phyloP scores from a whole-genome alignment of 176 grass and related monocot genomes.

The Zoysia pacifica region DNA sequence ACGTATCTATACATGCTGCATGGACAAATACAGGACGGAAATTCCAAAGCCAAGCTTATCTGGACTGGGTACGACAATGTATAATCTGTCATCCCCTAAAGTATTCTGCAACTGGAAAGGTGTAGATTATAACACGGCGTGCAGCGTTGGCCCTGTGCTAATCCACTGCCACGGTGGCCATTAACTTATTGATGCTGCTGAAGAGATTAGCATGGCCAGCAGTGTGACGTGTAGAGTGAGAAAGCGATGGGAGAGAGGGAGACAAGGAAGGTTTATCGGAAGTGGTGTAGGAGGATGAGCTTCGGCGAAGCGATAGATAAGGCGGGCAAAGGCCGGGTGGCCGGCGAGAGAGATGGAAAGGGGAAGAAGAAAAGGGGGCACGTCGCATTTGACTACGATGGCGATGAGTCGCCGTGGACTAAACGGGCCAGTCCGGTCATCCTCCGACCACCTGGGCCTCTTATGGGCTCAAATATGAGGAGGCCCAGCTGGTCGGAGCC shows the following conservation, averaged over 20 bases:
- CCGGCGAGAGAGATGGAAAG: neutral
- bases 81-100: no score
- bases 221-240: neutral
- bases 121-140: neutral
- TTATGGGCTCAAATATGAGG: no score
- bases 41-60: no score
- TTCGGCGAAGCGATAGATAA: neutral
- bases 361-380: neutral
- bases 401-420: no score
- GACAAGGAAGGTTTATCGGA: neutral
- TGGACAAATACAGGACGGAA: no score
- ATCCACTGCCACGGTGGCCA: neutral
- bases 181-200: neutral
- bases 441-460: no score
- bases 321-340: neutral
- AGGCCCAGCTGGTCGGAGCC: no score
- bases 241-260: neutral
- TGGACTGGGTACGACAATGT: no score
- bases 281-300: slow-evolving; percentile 30
- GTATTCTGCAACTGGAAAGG: neutral
- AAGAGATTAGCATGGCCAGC: neutral
- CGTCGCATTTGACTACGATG: neutral
- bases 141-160: neutral
- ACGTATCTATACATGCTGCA: no score
- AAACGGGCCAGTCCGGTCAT: no score